Percentiles rank a stretch among this genome's conserved stretches.
phyloP scores from a whole-genome alignment of 192 early-diverging fungal genomes.

The Neocallimastix lanati region DNA sequence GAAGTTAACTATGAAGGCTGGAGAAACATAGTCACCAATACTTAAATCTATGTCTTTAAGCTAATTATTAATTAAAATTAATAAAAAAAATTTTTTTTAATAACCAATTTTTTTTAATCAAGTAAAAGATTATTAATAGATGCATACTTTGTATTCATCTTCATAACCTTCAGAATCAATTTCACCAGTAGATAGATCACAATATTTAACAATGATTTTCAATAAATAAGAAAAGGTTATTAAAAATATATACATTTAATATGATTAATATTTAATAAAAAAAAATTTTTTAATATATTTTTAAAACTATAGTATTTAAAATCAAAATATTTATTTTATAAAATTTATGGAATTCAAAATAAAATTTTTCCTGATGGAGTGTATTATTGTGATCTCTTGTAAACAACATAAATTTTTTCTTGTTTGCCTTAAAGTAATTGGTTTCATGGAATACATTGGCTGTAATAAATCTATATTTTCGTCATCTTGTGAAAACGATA shows the following conservation, averaged over 20 bases:
- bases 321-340: too few species aligned
- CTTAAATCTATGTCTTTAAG: slow-evolving; percentile 74
- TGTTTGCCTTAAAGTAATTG: slow-evolving; percentile 63
- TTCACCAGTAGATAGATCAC: slow-evolving; percentile 81
- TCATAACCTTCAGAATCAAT: slow-evolving; percentile 79
- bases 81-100: neutral
- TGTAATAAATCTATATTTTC: slow-evolving; percentile 30
- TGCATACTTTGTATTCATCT: slow-evolving; percentile 64
- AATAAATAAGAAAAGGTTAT: slow-evolving; percentile 65
- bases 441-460: slow-evolving; percentile 49
- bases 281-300: too few species aligned
- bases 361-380: too few species aligned
- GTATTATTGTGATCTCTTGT: slow-evolving; percentile 49
- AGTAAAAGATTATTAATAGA: neutral
- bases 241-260: slow-evolving; percentile 6
- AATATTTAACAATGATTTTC: too few species aligned
- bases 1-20: slow-evolving; percentile 62
- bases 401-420: slow-evolving; percentile 70
- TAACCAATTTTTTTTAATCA: neutral
- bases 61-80: slow-evolving; percentile 8
- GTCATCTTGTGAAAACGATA: slow-evolving; percentile 41
- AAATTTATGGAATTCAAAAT: too few species aligned
- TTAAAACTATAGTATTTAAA: too few species aligned
- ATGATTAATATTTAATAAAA: too few species aligned
- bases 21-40: slow-evolving; percentile 73